Conservation (phyloP, 2,329 filamentous ascomycete genomes). For the Botrytis aclada region DNA sequence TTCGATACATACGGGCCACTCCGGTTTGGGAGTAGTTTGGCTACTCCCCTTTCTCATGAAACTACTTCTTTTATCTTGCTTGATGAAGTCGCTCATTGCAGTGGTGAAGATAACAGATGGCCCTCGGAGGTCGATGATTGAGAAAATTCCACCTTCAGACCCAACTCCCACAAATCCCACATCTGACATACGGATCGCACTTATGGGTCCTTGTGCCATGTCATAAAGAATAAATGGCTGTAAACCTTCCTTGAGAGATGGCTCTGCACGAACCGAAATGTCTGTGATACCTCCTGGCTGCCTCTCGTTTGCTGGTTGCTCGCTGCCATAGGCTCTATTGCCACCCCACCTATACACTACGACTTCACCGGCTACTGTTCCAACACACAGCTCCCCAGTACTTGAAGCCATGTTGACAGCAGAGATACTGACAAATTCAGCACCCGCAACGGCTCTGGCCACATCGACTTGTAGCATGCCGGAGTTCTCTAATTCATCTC, state of each 20-base stretch:
- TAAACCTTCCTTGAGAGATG: conserved; percentile 71
- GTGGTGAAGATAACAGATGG: conserved; percentile 78
- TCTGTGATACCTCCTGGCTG: conserved; percentile 70
- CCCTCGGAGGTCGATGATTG: conserved; percentile 82
- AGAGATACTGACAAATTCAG: conserved; percentile 71
- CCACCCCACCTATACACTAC: conserved; percentile 84
- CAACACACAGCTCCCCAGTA: conserved; percentile 82
- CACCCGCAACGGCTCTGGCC: conserved; percentile 75
- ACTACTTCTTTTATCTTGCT: conserved; percentile 71
- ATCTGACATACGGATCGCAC: conserved; percentile 78
- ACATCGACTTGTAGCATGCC: conserved; percentile 81
- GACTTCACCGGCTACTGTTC: conserved; percentile 78
- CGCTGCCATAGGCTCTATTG: conserved; percentile 69
- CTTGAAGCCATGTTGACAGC: conserved; percentile 76
- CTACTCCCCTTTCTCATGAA: conserved; percentile 60
- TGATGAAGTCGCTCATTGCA: conserved; percentile 69
- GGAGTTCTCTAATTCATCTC: conserved; percentile 88
- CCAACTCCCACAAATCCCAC: conserved; percentile 88
- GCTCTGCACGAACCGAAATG: conserved; percentile 70
- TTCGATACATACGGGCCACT: conserved; percentile 79
- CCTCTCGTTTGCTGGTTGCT: conserved; percentile 51
- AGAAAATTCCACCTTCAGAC: conserved; percentile 77
- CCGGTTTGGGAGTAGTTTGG: conserved; percentile 48
- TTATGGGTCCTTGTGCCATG: conserved; percentile 78
- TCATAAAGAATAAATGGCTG: conserved; percentile 78